Evolutionary conservation across 345 rosid genomes (phyloP).

Genomic region (Lepidium sativum): DNA sequence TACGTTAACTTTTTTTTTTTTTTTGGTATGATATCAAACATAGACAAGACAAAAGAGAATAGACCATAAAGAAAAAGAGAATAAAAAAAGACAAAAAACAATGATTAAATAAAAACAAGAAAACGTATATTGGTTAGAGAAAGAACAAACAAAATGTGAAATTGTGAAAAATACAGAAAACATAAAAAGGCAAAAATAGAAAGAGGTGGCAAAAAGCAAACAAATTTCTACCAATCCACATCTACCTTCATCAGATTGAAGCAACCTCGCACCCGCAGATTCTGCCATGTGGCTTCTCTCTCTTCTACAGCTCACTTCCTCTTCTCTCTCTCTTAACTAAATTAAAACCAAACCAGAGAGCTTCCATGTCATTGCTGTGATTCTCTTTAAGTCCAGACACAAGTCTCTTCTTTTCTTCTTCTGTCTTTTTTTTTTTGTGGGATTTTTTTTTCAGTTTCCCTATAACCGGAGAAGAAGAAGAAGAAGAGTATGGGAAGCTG

Average conservation of each 20-base stretch:
- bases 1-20: background rate
- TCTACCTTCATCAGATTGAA: constrained; percentile 22
- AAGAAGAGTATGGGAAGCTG: constrained; percentile 53
- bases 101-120: constrained; percentile 2
- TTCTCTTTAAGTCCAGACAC: constrained; percentile 19
- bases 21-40: background rate
- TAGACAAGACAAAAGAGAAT: background rate
- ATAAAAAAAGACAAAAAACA: background rate
- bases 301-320: constrained; percentile 28
- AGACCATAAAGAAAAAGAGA: background rate
- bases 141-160: background rate
- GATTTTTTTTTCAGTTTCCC: background rate
- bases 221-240: constrained; percentile 21
- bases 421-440: background rate
- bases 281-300: constrained; percentile 35
- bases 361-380: constrained; percentile 30
- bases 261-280: constrained; percentile 20
- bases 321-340: constrained; percentile 5
- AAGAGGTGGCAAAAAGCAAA: constrained; percentile 32
- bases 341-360: constrained; percentile 10
- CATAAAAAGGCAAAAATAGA: background rate
- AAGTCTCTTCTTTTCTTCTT: background rate
- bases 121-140: constrained; percentile 12
- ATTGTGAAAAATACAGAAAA: background rate
- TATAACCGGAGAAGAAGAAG: background rate